Evolutionary conservation across 306 rosid genomes (phyloP).

Genomic region (Prunus dulcis): DNA sequence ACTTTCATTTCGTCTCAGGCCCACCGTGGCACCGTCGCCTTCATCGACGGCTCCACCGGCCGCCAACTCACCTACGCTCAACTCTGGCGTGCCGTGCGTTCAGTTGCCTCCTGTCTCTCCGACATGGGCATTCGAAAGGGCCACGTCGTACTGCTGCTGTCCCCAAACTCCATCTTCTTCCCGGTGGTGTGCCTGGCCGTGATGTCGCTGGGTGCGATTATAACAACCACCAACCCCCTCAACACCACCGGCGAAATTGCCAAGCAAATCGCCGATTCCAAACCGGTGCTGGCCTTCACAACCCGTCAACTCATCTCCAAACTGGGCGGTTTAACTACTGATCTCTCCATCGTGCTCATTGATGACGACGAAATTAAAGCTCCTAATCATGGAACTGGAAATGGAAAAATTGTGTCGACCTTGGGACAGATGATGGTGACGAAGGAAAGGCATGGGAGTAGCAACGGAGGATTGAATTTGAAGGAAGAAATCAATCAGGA

Average conservation of each 20-base stretch:
- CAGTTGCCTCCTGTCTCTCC: slow-evolving; percentile 56
- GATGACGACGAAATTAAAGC: slow-evolving; percentile 20
- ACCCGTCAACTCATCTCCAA: slow-evolving; percentile 49
- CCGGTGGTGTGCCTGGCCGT: slow-evolving; percentile 78
- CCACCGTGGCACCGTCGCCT: slow-evolving; percentile 63
- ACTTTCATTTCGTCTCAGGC: slow-evolving; percentile 78
- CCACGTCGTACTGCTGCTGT: slow-evolving; percentile 68
- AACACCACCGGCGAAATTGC: slow-evolving; percentile 73
- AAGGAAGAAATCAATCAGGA: slow-evolving; percentile 56
- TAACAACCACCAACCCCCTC: slow-evolving; percentile 91
- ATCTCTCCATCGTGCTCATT: slow-evolving; percentile 48
- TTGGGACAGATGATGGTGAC: slow-evolving; percentile 49
- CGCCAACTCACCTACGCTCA: slow-evolving; percentile 49
- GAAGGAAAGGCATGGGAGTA: slow-evolving; percentile 17
- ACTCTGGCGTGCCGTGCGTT: slow-evolving; percentile 63
- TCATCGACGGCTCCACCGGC: slow-evolving; percentile 81
- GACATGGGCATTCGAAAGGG: slow-evolving; percentile 69
- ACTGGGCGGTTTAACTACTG: slow-evolving; percentile 31
- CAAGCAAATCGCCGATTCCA: slow-evolving; percentile 75
- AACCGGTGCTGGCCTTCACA: slow-evolving; percentile 73
- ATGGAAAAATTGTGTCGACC: slow-evolving; percentile 17
- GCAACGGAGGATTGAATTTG: slow-evolving; percentile 2
- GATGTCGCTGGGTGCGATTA: slow-evolving; percentile 86
- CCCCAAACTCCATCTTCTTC: slow-evolving; percentile 78
- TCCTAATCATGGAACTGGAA: background rate